Evolutionary conservation across 192 early-diverging fungal species (phyloP).

Genomic region (Rhizophlyctis rosea): DNA sequence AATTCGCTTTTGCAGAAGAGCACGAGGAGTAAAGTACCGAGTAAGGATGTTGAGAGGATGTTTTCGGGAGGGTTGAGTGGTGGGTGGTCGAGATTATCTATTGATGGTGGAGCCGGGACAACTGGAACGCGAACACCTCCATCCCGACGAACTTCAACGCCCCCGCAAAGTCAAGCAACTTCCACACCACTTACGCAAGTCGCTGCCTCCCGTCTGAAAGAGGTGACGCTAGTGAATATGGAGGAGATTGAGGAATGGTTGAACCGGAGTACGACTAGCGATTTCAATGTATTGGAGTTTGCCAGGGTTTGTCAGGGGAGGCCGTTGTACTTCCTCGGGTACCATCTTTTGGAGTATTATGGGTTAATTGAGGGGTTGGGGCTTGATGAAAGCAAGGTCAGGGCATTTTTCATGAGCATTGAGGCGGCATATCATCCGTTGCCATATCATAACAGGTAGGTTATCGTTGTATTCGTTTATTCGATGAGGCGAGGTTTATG

Average conservation of each 20-base stretch:
- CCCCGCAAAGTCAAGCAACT: too few species aligned
- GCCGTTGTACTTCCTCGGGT: conserved; percentile 46
- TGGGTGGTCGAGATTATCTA: too few species aligned
- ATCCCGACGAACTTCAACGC: too few species aligned
- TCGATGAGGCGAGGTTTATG: too few species aligned
- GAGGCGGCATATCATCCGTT: conserved; percentile 45
- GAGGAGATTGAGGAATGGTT: conserved; percentile 34
- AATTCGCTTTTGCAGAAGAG: conserved; percentile 45
- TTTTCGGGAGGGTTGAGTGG: too few species aligned
- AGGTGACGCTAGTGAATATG: too few species aligned
- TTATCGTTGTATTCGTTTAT: background rate
- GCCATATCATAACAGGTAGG: conserved; percentile 54
- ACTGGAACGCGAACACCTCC: too few species aligned
- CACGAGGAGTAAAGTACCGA: too few species aligned
- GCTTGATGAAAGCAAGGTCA: conserved; percentile 33
- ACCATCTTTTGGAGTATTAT: conserved; percentile 45
- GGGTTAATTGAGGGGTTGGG: conserved; percentile 46
- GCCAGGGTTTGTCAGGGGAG: conserved; percentile 45
- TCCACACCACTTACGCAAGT: too few species aligned
- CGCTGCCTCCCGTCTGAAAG: too few species aligned
- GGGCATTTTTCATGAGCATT: conserved; percentile 41
- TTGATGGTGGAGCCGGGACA: too few species aligned
- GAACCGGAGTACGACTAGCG: conserved; percentile 27
- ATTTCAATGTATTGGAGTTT: conserved; percentile 55
- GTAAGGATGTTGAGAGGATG: too few species aligned